phyloP scores from a whole-genome alignment of 176 grass and related monocot species.

The Cymbopogon citratus region DNA sequence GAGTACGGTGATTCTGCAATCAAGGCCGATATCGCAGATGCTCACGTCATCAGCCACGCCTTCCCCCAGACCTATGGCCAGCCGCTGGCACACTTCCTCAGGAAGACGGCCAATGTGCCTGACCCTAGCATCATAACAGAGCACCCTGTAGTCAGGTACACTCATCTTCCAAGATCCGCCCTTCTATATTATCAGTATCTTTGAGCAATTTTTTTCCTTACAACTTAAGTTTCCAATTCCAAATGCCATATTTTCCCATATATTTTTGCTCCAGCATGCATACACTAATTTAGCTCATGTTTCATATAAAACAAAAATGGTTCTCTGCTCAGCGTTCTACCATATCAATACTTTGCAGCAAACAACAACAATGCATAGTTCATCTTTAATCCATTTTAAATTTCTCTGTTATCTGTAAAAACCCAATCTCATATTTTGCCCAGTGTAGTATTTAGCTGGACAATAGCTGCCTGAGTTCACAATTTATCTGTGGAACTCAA shows the following conservation, averaged over 20 bases:
- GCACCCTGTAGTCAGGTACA: slow-evolving; percentile 63
- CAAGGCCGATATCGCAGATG: slow-evolving; percentile 64
- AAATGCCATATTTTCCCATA: background rate
- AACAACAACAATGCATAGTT: background rate
- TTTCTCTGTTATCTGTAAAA: background rate
- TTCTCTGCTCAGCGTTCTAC: slow-evolving; percentile 16
- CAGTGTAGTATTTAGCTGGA: background rate
- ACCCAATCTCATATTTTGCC: background rate
- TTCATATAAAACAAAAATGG: background rate
- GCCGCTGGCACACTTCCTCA: slow-evolving; percentile 77
- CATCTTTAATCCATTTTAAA: background rate
- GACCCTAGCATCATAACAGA: slow-evolving; percentile 77
- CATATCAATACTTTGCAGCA: slow-evolving; percentile 21
- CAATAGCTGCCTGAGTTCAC: background rate
- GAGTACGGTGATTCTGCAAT: slow-evolving; percentile 81
- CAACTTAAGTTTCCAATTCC: background rate
- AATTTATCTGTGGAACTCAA: background rate
- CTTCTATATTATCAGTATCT: background rate
- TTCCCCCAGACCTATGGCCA: slow-evolving; percentile 89
- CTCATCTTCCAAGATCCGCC: background rate
- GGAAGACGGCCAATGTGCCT: slow-evolving; percentile 56
- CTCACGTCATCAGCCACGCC: slow-evolving; percentile 79
- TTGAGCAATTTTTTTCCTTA: background rate
- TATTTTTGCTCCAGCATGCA: background rate
- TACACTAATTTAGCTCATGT: background rate